Evolutionary conservation across 73 alveolate genomes (phyloP), one percentile per base, ranked within the genome.

Genomic region (Symbiodinium natans): DNA sequence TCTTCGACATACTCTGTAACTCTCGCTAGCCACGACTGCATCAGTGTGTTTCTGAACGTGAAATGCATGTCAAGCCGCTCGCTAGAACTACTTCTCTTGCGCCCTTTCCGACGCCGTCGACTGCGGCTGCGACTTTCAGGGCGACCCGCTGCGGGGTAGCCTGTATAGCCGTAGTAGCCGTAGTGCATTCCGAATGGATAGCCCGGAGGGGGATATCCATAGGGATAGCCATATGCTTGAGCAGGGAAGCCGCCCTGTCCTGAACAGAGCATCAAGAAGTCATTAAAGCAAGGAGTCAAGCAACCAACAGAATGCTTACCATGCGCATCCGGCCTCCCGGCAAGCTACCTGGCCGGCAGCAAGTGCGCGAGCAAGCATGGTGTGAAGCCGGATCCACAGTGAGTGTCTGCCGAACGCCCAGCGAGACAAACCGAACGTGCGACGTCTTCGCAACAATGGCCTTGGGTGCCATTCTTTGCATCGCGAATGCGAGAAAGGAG

Each of bases 401-500:
- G n/a, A n/a, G n/a, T n/a, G n/a, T n/a, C n/a, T n/a, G n/a, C n/a
- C n/a, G n/a, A n/a, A n/a, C n/a, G n/a, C n/a, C n/a, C n/a, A n/a
- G n/a, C n/a, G n/a, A n/a, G n/a, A n/a, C n/a, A n/a, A n/a, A n/a
- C n/a, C n/a, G n/a, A n/a, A n/a, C n/a, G n/a, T n/a, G n/a, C n/a
- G n/a, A n/a, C n/a, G n/a, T n/a, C n/a, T n/a, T n/a, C n/a, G n/a
- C n/a, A n/a, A 10, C 68, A 27, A 52, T 52, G 1, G 68, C 46
- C 36, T 25, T 83, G 86, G 41, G 13, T 10, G 10, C 98, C 98
- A n/a, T 33, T 71, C 90, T 92, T 92, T 3, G 98, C 98, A 42
- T 92, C 98, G 29, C 98, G 98, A 42, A 92, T 92, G 73, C 98
- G 98, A 33, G 98, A 71, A 40, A 92, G 98, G 41, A 92, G 68